phyloP scores from a whole-genome alignment of 2,329 filamentous ascomycete genomes.

The Rachicladosporium sp. region DNA sequence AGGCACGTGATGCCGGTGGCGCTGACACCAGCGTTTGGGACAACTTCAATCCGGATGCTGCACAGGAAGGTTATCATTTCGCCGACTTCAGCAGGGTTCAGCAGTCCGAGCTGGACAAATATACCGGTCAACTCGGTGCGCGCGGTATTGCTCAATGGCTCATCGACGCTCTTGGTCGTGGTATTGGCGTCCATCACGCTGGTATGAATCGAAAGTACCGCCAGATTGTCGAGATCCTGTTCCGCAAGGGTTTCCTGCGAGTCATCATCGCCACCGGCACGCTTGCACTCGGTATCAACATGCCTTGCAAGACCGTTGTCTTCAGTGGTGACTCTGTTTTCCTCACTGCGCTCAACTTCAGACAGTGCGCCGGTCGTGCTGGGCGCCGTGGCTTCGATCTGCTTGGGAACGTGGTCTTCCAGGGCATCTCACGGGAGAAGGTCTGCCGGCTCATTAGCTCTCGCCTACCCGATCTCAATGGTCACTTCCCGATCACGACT shows the following conservation, averaged over 20 bases:
- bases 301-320: conserved; percentile 72
- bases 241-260: conserved; percentile 57
- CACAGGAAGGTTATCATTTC: conserved; percentile 53
- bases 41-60: conserved; percentile 55
- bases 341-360: conserved; percentile 62
- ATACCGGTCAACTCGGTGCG: conserved; percentile 39
- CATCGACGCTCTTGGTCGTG: conserved; percentile 50
- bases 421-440: conserved; percentile 48
- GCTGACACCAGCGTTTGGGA: conserved; percentile 46
- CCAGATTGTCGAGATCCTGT: conserved; percentile 60
- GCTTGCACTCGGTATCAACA: conserved; percentile 66
- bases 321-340: conserved; percentile 64
- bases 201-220: conserved; percentile 70
- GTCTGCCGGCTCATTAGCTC: conserved; percentile 60
- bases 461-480: conserved; percentile 58
- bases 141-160: conserved; percentile 41
- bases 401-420: conserved; percentile 71
- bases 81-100: conserved; percentile 49
- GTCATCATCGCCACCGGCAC: conserved; percentile 67
- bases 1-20: conserved; percentile 43
- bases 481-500: conserved; percentile 67
- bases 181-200: conserved; percentile 65
- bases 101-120: conserved; percentile 45
- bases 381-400: conserved; percentile 71
- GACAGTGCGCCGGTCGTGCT: conserved; percentile 64